Percentiles rank a stretch among this genome's conserved stretches.
Evolutionary conservation across 257 asterid genomes (phyloP).

Genomic region (Solanum neorickii): DNA sequence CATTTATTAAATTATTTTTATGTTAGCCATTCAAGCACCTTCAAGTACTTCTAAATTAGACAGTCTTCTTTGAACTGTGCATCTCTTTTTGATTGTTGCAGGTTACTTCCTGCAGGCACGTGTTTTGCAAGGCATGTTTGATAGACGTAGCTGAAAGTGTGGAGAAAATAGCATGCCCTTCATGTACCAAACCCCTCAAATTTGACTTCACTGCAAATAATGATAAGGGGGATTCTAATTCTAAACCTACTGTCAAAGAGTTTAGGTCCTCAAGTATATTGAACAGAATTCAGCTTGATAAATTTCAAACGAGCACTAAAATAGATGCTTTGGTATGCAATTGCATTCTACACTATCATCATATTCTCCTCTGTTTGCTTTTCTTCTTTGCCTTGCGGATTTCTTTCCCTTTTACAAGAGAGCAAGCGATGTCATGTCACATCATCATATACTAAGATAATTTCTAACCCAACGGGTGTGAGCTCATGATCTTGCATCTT

Average conservation of each 20-base stretch:
- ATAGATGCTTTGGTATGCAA: conserved; percentile 83
- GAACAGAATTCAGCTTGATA: conserved; percentile 50
- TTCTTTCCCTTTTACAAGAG: background rate
- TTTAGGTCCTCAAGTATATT: conserved; percentile 63
- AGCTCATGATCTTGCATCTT: background rate
- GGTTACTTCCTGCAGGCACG: conserved; percentile 70
- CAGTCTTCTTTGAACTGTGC: background rate
- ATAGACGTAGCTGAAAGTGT: conserved; percentile 41
- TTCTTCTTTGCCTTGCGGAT: conserved; percentile 22
- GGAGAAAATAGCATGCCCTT: conserved; percentile 72
- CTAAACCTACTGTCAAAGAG: conserved; percentile 52
- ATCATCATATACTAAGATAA: background rate
- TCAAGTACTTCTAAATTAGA: background rate
- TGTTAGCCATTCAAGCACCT: background rate
- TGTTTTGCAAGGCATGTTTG: conserved; percentile 78
- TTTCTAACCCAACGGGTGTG: background rate
- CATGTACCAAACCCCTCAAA: conserved; percentile 63
- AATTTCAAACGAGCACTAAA: conserved; percentile 76
- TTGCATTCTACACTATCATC: background rate
- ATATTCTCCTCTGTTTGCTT: background rate
- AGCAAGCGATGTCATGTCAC: background rate
- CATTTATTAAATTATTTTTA: background rate
- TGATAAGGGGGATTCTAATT: conserved; percentile 26
- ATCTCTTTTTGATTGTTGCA: conserved; percentile 6
- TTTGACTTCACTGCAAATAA: conserved; percentile 44